phyloP scores from a whole-genome alignment of 2,329 filamentous ascomycete genomes.

The Fusarium scirpi region DNA sequence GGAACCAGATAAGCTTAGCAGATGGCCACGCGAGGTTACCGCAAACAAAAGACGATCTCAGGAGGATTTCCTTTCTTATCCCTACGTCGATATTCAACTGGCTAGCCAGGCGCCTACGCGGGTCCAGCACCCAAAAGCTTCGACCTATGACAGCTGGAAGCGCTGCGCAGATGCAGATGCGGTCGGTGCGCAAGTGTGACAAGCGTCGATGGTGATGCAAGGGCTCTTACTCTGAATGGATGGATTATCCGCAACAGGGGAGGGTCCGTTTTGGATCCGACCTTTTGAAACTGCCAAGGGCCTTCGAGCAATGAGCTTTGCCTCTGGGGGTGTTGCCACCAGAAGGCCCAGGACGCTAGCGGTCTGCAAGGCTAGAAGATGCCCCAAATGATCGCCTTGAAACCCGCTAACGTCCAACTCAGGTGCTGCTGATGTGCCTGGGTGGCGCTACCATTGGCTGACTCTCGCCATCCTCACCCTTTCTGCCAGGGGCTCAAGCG shows the following conservation, averaged over 20 bases:
- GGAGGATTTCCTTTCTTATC: slow-evolving; percentile 12
- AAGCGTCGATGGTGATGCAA: slow-evolving; percentile 35
- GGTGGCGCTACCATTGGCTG: slow-evolving; percentile 21
- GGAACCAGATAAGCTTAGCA: slow-evolving; percentile 22
- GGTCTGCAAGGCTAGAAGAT: slow-evolving; percentile 30
- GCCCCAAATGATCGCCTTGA: slow-evolving; percentile 38
- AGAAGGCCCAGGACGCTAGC: slow-evolving; percentile 31
- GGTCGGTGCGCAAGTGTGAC: slow-evolving; percentile 31
- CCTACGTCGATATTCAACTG: slow-evolving; percentile 29
- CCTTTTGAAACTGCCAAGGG: slow-evolving; percentile 35
- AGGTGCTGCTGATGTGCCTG: slow-evolving; percentile 32
- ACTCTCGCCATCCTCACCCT: slow-evolving; percentile 6
- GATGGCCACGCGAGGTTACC: slow-evolving; percentile 14
- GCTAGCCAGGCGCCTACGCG: slow-evolving; percentile 37
- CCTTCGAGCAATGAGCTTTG: slow-evolving; percentile 28
- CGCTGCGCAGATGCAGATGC: slow-evolving; percentile 19
- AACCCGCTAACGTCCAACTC: slow-evolving; percentile 36
- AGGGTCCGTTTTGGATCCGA: slow-evolving; percentile 36
- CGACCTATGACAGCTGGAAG: slow-evolving; percentile 23
- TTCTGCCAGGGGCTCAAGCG: slow-evolving; percentile 40
- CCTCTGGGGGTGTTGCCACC: slow-evolving; percentile 27
- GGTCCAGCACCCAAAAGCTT: slow-evolving; percentile 17
- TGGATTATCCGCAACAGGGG: slow-evolving; percentile 24
- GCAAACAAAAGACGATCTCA: slow-evolving; percentile 13
- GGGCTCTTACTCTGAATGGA: slow-evolving; percentile 34